phyloP scores from a whole-genome alignment of 306 rosid species.

The Chamaecrista fasciculata region DNA sequence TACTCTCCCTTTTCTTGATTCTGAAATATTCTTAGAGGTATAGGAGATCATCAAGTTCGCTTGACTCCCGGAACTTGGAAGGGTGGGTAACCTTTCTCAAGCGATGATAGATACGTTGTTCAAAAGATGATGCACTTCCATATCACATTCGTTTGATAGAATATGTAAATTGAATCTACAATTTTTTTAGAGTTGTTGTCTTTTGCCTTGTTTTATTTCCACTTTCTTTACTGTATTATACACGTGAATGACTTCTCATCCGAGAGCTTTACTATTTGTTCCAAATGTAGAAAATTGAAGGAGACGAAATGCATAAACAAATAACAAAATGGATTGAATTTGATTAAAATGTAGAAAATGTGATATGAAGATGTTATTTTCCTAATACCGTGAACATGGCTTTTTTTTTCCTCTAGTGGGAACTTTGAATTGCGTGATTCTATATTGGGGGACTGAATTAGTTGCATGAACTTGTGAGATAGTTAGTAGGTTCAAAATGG shows the following conservation, averaged over 20 bases:
- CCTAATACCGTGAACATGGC: not conserved
- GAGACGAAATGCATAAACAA: not conserved
- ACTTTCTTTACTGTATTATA: not conserved
- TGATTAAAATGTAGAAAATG: not conserved
- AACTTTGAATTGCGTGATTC: not conserved
- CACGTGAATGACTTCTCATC: not conserved
- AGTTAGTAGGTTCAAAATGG: no score
- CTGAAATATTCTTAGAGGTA: not conserved
- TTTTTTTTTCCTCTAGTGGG: not conserved
- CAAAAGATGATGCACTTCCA: not conserved
- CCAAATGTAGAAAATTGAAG: not conserved
- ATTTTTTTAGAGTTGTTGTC: no score
- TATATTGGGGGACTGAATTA: not conserved
- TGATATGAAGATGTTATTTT: not conserved
- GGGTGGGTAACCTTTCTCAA: not conserved
- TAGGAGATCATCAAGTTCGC: not conserved
- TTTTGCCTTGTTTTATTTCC: not conserved
- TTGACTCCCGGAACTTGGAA: not conserved
- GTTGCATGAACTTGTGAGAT: no score
- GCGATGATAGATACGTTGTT: not conserved
- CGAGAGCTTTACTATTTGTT: not conserved
- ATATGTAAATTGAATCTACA: no score
- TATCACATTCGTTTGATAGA: not conserved
- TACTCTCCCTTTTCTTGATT: constrained; percentile 34
- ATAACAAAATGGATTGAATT: no score